phyloP scores from a whole-genome alignment of 192 early-diverging fungal genomes.

The Backusella australiensis region DNA sequence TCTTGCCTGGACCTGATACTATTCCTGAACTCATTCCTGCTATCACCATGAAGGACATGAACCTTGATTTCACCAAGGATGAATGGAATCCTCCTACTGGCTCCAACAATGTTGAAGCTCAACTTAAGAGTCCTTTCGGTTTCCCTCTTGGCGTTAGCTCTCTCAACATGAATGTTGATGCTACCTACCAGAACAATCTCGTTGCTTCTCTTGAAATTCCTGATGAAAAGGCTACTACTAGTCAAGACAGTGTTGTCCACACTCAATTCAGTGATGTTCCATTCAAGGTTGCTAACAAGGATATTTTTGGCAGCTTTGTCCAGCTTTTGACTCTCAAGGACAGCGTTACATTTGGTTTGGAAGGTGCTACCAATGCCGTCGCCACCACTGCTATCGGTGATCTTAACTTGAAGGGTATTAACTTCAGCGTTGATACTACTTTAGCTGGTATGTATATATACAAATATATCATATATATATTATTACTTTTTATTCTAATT shows the following conservation, averaged over 20 bases:
- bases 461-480: not conserved
- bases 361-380: conserved; percentile 28
- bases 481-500: not conserved
- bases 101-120: conserved; percentile 39
- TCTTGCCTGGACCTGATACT: conserved; percentile 34
- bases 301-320: conserved; percentile 30
- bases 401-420: conserved; percentile 39
- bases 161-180: conserved; percentile 32
- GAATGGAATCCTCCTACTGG: conserved; percentile 43
- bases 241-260: conserved; percentile 5
- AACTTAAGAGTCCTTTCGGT: conserved; percentile 38
- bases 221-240: conserved; percentile 23
- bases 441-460: conserved; percentile 29
- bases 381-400: conserved; percentile 36
- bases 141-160: conserved; percentile 33
- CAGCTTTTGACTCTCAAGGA: conserved; percentile 20
- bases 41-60: conserved; percentile 40
- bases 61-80: conserved; percentile 48
- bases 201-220: conserved; percentile 35
- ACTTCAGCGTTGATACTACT: conserved; percentile 36
- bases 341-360: conserved; percentile 23
- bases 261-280: conserved; percentile 32
- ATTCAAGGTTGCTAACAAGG: conserved; percentile 19
- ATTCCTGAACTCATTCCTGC: conserved; percentile 37
- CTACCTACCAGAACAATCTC: conserved; percentile 12